These are phyloP conservation scores for Puccinellia tenuiflora DNA, from an alignment of 176 grass and related monocot genomes.

Conservation along the genomic window DNA sequence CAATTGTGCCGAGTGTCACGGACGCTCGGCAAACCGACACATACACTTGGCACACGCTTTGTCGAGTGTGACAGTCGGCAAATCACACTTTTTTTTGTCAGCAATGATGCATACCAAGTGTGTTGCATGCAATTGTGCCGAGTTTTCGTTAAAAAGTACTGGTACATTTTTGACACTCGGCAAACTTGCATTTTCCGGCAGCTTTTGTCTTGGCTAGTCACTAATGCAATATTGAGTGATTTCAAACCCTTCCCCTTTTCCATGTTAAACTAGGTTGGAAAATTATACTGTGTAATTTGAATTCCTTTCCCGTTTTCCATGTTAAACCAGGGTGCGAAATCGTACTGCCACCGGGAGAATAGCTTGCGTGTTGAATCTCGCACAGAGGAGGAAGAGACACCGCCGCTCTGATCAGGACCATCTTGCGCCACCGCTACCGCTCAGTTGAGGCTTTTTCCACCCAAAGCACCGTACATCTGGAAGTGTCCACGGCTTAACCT, in stretches of 20 bases:
- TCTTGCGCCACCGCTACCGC: not conserved
- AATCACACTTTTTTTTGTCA: no score
- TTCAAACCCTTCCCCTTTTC: not conserved
- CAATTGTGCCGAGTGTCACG: no score
- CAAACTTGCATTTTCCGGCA: no score
- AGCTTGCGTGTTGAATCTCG: slow-evolving; percentile 60
- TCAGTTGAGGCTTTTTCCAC: not conserved
- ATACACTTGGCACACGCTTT: no score
- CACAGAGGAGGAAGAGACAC: slow-evolving; percentile 27
- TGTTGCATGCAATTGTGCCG: no score
- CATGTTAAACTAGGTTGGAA: not conserved
- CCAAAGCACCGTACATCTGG: not conserved
- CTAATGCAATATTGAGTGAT: not conserved
- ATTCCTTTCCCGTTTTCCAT: not conserved
- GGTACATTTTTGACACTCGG: no score
- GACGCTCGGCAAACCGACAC: no score
- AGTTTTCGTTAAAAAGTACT: no score
- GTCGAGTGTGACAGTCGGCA: no score
- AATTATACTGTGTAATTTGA: not conserved
- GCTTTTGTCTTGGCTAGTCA: no score
- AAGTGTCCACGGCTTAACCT: no score
- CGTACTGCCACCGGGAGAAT: slow-evolving; percentile 64
- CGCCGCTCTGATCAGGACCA: not conserved
- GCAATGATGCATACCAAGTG: no score
- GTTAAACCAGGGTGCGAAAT: slow-evolving; percentile 63